These are phyloP conservation scores for Begonia masoniana DNA, from an alignment of 306 rosid genomes.

Conservation along the genomic window DNA sequence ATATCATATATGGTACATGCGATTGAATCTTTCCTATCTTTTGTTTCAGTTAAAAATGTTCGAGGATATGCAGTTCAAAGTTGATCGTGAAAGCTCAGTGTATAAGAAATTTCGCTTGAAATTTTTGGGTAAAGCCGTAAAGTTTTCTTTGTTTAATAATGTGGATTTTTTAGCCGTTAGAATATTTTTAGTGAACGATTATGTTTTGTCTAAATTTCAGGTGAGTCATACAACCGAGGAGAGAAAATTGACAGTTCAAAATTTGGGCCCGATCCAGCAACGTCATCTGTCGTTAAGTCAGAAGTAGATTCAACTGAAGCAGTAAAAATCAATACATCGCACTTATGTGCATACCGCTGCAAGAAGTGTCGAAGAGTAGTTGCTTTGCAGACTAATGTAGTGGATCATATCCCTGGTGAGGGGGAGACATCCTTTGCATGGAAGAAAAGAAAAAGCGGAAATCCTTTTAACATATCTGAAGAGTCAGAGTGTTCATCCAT, in stretches of 20 bases:
- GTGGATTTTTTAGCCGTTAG: neutral
- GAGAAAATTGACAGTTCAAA: conserved; percentile 58
- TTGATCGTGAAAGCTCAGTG: conserved; percentile 53
- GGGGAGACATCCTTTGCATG: conserved; percentile 68
- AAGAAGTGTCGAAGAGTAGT: conserved; percentile 80
- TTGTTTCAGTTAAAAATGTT: conserved; percentile 57
- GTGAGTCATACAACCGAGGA: conserved; percentile 63
- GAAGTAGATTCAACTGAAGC: conserved; percentile 33
- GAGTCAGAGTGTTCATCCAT: conserved; percentile 83
- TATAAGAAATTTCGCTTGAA: conserved; percentile 76
- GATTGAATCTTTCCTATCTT: conserved; percentile 5
- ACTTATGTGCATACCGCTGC: conserved; percentile 57
- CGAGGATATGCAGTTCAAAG: conserved; percentile 90
- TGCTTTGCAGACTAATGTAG: conserved; percentile 67
- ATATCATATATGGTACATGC: too few species aligned
- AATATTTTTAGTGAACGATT: neutral
- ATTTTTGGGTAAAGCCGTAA: conserved; percentile 38
- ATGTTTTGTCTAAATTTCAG: conserved; percentile 23
- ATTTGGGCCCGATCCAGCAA: conserved; percentile 85
- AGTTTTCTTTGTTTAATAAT: neutral
- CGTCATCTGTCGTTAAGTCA: conserved; percentile 39
- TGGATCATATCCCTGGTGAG: conserved; percentile 80
- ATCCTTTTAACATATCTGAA: conserved; percentile 44
- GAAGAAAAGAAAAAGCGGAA: conserved; percentile 62
- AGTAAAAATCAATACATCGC: conserved; percentile 16